These are phyloP conservation scores for Xylaria sp. DNA, from an alignment of 2,329 filamentous ascomycete genomes.

Conservation along the genomic window DNA sequence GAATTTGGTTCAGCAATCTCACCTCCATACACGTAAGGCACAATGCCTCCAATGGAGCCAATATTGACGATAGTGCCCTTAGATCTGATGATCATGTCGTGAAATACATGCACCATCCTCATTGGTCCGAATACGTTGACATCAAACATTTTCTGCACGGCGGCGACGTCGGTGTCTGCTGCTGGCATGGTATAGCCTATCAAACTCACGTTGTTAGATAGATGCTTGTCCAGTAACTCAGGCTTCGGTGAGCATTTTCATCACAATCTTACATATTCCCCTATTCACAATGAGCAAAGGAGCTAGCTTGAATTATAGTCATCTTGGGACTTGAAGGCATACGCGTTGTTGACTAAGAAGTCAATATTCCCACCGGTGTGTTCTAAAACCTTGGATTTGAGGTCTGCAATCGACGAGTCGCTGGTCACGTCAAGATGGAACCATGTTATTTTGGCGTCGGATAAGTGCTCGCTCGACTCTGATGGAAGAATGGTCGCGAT, in stretches of 20 bases:
- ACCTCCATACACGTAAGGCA: constrained; percentile 42
- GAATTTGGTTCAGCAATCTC: background rate
- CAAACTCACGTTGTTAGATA: background rate
- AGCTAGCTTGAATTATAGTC: background rate
- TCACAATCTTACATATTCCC: background rate
- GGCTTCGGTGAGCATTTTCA: background rate
- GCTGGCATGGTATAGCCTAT: constrained; percentile 44
- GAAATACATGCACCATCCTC: constrained; percentile 44
- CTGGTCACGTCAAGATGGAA: background rate
- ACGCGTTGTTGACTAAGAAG: background rate
- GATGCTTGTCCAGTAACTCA: background rate
- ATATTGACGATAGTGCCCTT: constrained; percentile 44
- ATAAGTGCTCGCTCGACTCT: background rate
- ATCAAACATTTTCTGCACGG: constrained; percentile 40
- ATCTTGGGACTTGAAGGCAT: background rate
- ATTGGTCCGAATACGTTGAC: constrained; percentile 46
- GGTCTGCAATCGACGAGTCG: background rate
- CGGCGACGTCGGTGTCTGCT: constrained; percentile 38
- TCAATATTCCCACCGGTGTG: background rate
- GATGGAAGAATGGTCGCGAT: background rate
- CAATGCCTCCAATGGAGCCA: constrained; percentile 42
- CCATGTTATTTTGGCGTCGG: background rate
- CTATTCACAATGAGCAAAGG: background rate
- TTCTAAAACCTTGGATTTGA: background rate
- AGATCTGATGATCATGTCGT: constrained; percentile 39